These are phyloP conservation scores for Orychophragmus violaceus DNA, from an alignment of 345 rosid genomes.

Conservation along the genomic window DNA sequence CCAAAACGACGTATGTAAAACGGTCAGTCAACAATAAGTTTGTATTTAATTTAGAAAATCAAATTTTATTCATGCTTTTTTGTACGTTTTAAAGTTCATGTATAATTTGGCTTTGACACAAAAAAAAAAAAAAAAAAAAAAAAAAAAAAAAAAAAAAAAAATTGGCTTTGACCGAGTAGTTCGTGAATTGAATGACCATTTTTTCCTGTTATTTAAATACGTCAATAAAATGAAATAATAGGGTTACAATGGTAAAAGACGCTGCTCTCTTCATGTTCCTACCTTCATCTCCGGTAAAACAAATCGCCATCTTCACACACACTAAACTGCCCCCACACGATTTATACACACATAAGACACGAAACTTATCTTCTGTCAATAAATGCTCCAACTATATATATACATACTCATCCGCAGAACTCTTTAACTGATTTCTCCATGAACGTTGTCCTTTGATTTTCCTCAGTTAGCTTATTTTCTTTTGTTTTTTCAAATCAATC, in stretches of 20 bases:
- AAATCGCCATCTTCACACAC: neutral
- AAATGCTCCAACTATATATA: neutral
- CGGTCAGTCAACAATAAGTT: no score
- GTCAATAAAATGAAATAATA: neutral
- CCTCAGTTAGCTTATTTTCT: neutral
- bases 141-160: no score
- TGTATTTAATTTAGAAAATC: no score
- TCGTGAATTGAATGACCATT: no score
- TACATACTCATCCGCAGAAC: neutral
- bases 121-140: no score
- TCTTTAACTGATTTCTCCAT: neutral
- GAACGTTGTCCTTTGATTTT: constrained; percentile 15
- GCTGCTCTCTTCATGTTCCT: neutral
- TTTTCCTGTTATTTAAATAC: no score
- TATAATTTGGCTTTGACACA: no score
- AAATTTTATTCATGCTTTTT: no score
- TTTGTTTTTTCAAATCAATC: constrained; percentile 10
- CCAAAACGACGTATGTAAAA: no score
- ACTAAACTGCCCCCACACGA: constrained; percentile 29
- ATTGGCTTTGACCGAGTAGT: no score
- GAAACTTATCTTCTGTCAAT: neutral
- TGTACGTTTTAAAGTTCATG: no score
- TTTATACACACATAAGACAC: constrained; percentile 11
- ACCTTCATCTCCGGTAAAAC: neutral
- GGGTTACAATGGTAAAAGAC: neutral